Evolutionary conservation across 306 rosid species (phyloP).

Genomic region (Vigna unguiculata): DNA sequence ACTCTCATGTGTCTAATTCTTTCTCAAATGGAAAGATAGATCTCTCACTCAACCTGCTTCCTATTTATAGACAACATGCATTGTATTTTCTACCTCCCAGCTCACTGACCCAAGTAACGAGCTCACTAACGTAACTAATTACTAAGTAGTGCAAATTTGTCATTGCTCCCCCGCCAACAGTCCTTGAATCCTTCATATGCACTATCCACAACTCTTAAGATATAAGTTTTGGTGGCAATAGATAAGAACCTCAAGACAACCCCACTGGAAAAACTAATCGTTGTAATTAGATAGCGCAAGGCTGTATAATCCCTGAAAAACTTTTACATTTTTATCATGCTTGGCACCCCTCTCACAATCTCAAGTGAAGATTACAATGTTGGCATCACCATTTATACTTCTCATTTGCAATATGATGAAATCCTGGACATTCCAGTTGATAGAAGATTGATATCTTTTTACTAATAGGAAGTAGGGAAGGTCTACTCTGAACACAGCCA

Average conservation of each 20-base stretch:
- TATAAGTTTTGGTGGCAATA: not conserved
- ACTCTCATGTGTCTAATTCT: not conserved
- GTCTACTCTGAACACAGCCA: not conserved
- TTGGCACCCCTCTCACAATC: not conserved
- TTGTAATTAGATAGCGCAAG: not conserved
- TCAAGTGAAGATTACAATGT: not conserved
- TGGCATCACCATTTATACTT: not conserved
- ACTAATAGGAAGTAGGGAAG: not conserved
- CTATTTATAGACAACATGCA: not conserved
- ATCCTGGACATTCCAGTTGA: not conserved
- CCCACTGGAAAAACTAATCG: not conserved
- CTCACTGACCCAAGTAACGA: not conserved
- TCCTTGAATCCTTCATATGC: no score
- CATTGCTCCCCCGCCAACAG: not conserved
- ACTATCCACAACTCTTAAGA: no score
- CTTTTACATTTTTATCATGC: not conserved
- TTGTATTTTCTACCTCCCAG: not conserved
- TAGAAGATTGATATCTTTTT: not conserved
- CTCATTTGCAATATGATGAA: not conserved
- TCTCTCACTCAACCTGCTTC: not conserved
- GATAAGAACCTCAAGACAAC: not conserved
- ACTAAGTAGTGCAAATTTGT: not conserved
- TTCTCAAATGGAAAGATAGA: not conserved
- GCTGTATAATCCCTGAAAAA: not conserved
- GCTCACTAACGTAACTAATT: not conserved